Percentiles rank a stretch among this genome's conserved stretches.
phyloP scores from a whole-genome alignment of 1,284 basidiomycete genomes.

The Agaricales sp. region DNA sequence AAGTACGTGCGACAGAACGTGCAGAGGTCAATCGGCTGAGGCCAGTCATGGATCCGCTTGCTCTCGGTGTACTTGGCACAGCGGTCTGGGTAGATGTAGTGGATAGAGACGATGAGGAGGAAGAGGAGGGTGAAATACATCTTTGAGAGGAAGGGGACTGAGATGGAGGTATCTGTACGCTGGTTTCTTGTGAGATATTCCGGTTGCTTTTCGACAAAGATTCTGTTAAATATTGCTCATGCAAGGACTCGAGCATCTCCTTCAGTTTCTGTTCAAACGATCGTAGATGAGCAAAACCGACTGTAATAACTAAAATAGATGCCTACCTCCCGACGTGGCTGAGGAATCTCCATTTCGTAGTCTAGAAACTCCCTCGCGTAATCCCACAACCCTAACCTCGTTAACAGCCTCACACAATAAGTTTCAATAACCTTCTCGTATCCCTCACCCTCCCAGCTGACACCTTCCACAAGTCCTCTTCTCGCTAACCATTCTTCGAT shows the following conservation, averaged over 20 bases:
- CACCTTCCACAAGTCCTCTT: conserved; percentile 27
- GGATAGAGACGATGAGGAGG: conserved; percentile 17
- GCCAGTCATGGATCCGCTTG: background rate
- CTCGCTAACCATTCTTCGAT: conserved; percentile 68
- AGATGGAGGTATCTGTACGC: conserved; percentile 7
- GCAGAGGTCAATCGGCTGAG: background rate
- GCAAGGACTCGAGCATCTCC: background rate
- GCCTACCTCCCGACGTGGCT: conserved; percentile 41
- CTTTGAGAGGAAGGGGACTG: conserved; percentile 32
- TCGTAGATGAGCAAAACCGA: background rate
- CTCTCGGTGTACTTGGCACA: conserved; percentile 18
- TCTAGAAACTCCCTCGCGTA: conserved; percentile 64
- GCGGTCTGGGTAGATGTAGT: conserved; percentile 20
- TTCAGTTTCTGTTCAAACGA: conserved; percentile 26
- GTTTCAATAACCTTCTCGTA: conserved; percentile 67
- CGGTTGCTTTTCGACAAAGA: background rate
- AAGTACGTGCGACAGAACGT: background rate
- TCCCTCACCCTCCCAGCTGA: conserved; percentile 31
- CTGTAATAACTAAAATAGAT: conserved; percentile 7
- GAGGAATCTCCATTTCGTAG: conserved; percentile 56
- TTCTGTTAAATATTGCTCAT: background rate
- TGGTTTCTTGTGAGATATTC: background rate
- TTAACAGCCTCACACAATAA: conserved; percentile 63
- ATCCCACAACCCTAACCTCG: conserved; percentile 65
- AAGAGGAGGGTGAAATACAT: conserved; percentile 35